Evolutionary conservation across 2,329 filamentous ascomycete species (phyloP), one percentile per base, ranked within the genome.

Genomic region (Ascochyta clinopodiicola): DNA sequence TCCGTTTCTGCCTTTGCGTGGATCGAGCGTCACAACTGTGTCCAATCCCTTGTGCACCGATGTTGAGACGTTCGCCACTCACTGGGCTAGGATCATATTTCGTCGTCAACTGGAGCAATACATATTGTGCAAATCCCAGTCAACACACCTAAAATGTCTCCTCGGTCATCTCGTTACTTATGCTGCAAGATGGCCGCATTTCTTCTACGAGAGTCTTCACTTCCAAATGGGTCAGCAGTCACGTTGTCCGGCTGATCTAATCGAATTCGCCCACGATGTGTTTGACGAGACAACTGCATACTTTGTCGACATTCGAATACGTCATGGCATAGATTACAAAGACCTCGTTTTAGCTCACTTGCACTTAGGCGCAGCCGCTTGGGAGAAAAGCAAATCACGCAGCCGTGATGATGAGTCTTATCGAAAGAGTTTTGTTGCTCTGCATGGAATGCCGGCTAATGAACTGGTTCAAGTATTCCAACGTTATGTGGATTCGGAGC

Each of bases 221-320:
- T 52, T 39, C 13, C 43, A 47, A 8, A 40, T 40, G 29, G 36
- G 43, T 22, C 34, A 40, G 36, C 40, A 40, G 19, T 52, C 43
- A 9, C 36, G 36, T 13, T 53, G 29, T 37, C 34, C 36, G 6
- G 13, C 37, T 12, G 49, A 53, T 40, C 40, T 44, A 1, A 37
- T 53, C 10, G 43, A 46, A n/a, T 46, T 38, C 25, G 35, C 37
- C 17, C 50, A 53, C 8, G 43, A 53, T 42, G 36, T 44, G 13
- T 46, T 36, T 19, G 42, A 52, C 25, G 49, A 52, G 32, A 46
- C 49, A 13, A 52, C 29, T 15, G 21, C 35, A 19, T 53, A 42
- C 40, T 53, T 53, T 9, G 22, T 24, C 19, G 34, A 39, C 7
- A 19, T 32, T 27, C 36, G 21, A 24, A 19, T 25, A 4, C 36